Evolutionary conservation across 768 basidiomycete species (phyloP).

Genomic region (Amylocystis lapponica): DNA sequence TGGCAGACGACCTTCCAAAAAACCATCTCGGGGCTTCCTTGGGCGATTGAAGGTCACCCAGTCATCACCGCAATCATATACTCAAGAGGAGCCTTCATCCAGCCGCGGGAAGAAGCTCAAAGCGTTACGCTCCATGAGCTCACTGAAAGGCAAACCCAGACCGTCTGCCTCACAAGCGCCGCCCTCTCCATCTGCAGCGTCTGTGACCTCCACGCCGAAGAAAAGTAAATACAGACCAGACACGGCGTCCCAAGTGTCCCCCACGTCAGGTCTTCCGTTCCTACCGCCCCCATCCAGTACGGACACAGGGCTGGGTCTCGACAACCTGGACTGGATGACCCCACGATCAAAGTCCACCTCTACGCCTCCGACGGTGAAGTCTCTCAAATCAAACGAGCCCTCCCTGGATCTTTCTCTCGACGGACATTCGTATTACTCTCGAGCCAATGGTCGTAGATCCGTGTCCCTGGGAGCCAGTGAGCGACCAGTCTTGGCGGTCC

Average conservation of each 20-base stretch:
- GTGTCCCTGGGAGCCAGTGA: conserved; percentile 49
- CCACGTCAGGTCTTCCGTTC: conserved; percentile 11
- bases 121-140: conserved; percentile 76
- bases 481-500: conserved; percentile 43
- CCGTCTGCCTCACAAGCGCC: too few species aligned
- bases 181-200: too few species aligned
- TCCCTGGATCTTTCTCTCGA: conserved; percentile 33
- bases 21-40: conserved; percentile 64
- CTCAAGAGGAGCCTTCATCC: conserved; percentile 34
- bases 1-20: conserved; percentile 36
- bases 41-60: conserved; percentile 51
- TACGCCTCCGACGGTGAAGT: conserved; percentile 13
- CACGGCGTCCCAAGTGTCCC: conserved; percentile 4
- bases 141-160: conserved; percentile 52
- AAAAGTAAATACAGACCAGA: neutral
- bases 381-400: conserved; percentile 4
- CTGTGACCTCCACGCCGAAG: too few species aligned
- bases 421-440: conserved; percentile 27
- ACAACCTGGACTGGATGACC: conserved; percentile 45
- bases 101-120: conserved; percentile 54
- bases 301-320: conserved; percentile 24
- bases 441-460: conserved; percentile 59
- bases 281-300: conserved; percentile 5
- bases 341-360: conserved; percentile 16
- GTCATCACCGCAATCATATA: conserved; percentile 35